Base-by-base conservation (phyloP, 306 rosid genomes). In the Fragaria iinumae region DNA sequence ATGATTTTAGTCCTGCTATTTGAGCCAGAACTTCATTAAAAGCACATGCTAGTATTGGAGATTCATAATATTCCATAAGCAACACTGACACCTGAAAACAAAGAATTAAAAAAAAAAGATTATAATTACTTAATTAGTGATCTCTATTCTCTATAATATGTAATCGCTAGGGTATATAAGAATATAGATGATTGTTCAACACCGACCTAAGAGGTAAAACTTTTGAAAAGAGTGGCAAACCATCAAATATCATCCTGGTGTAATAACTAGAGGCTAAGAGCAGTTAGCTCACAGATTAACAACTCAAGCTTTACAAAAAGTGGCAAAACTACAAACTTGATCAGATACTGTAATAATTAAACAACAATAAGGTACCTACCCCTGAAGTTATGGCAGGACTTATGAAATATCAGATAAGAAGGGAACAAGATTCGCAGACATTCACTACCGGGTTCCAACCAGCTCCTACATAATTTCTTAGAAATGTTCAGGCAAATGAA, bases 21-120 rank as follows among this genome's bases (percentile, higher is more conserved):
- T 83, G 83, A 50, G 79, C 64, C 1, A 93, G 90, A 67, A 91
- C 85, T 86, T 91, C 97, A 74, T 84, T 83, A 47, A 93, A 69
- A 63, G 93, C 97, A 66, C 98, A 91, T 53, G 88, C 90, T 67
- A 91, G 88, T 57, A 87, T 66, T 18, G 98, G 98, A 29, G 93
- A 87, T 76, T 87, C 97, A 50, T 86, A 86, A 72, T 71, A 83
- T 82, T 89, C 85, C 91, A 93, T 73, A 64, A 84, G 81, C 82
- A 93, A 75, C 66, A 90, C 21, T 9, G 96, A 89, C 27, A 90
- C 91, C 98, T 93, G 88, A 79, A 77, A 18, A 62, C 25, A 74
- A 77, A 64, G 23, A 8, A 41, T 55, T 57, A 17, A 25, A 52
- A 13, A 8, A 55, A 65, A 12, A 56, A 2, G 0, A 4, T 34